Base-by-base conservation (phyloP, 257 asterid genomes). In the Paraleonurus japonicus region DNA sequence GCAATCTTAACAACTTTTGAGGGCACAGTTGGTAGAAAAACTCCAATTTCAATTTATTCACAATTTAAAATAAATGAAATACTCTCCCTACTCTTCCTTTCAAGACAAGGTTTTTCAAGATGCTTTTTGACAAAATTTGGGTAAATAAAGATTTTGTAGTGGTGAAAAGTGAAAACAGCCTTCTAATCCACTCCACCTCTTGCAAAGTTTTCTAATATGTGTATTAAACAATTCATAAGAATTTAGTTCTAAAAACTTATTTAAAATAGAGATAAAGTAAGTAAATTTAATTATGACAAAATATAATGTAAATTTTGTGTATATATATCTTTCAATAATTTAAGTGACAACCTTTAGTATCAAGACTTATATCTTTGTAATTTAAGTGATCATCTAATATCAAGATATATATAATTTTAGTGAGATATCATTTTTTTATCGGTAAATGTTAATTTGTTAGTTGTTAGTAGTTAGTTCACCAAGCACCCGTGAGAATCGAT, bases 91-190 rank as follows among this genome's bases (percentile, higher is more conserved):
- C 62, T 71, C 76, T 71, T 47, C 70, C 70, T 61, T 71, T 30
- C 53, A 71, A 47, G 20, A 47, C 62, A 71, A 71, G 76, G 62
- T 13, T 71, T 71, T 28, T 27, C 12, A 32, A 71, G 76, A 71
- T 61, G 76, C 70, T 15, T 60, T 71, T 45, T 50, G 53, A 47
- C 26, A 71, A 61, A 5, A 43, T 2, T 22, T 27, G 39, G 70
- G 70, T 15, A 61, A 71, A 61, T 30, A 30, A 59, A 71, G 69
- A 60, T 39, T 23, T 70, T 41, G 4, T 58, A 58, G 75, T 58
- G 67, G 67, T 58, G 67, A 70, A 58, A 24, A 67, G 57, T 57
- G 75, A 43, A 58, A 59, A 27, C 37, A 27, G 15, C 11, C 76
- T 71, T 71, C 41, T 45, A 71, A 48, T 16, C 62, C 70, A 71